Percentiles rank a stretch among this genome's conserved stretches.
Conservation (phyloP, 805 yeast species). For the Pichia deserticola region DNA sequence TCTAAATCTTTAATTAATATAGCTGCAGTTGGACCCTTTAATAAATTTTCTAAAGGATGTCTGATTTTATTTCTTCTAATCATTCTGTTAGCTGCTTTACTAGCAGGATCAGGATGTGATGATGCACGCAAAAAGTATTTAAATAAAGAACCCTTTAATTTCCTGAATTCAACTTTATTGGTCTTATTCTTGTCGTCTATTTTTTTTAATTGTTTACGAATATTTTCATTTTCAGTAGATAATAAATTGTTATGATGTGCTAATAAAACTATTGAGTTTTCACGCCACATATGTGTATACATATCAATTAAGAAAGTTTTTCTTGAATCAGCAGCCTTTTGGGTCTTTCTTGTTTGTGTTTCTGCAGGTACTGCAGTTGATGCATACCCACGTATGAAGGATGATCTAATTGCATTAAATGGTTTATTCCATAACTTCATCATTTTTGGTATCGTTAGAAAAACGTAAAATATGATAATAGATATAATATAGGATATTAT, state of each 20-base stretch:
- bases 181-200: constrained; percentile 44
- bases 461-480: neutral
- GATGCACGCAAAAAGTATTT: constrained; percentile 70
- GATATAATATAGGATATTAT: no score
- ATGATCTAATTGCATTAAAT: neutral
- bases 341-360: constrained; percentile 24
- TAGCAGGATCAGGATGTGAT: constrained; percentile 67
- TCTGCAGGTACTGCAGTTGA: constrained; percentile 3
- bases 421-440: constrained; percentile 2
- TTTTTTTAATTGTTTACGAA: constrained; percentile 53
- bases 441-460: neutral
- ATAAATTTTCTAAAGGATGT: constrained; percentile 66
- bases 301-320: constrained; percentile 81
- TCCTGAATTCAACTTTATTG: constrained; percentile 38
- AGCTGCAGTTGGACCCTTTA: constrained; percentile 82
- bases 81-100: constrained; percentile 36
- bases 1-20: constrained; percentile 61
- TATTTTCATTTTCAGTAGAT: constrained; percentile 56
- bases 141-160: constrained; percentile 64
- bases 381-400: constrained; percentile 5
- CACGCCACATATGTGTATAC: constrained; percentile 64
- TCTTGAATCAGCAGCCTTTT: constrained; percentile 62
- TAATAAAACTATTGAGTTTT: constrained; percentile 63
- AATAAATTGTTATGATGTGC: constrained; percentile 79
- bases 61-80: constrained; percentile 33